Base-by-base conservation (phyloP, 192 early-diverging fungal genomes). In the Mycoemilia scoparia region DNA sequence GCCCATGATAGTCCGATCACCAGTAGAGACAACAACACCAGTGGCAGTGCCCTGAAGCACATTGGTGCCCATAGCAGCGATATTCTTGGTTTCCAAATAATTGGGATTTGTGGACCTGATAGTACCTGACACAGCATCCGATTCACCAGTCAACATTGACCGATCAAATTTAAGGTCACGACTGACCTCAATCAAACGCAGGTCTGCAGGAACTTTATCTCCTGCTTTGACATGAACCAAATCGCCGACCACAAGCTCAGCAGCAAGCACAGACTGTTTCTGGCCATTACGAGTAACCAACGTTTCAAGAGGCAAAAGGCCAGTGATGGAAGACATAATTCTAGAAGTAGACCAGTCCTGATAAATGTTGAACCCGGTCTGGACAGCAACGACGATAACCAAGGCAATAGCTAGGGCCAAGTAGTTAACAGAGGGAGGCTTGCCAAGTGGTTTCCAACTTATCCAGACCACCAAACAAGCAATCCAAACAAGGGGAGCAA, bases 141-240 rank as follows among this genome's bases (percentile, higher is more conserved):
- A 58, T 51, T 87, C 80, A 21, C 84, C 84, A n/a, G 84, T 84
- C 17, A 84, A 50, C 18, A 84, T 42, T 7, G 74, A 61, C 13
- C 87, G 83, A 52, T 91, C 87, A 32, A 91, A 67, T 25, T 82
- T 73, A 17, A 85, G 57, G 44, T 81, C 77, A 14, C 73, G 55
- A 74, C 32, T 23, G 5, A 70, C 68, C 53, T 74, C 44, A 7
- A 79, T 47, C 19, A 84, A 30, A 8, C 73, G 48, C 18, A 65
- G 14, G 38, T 84, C 81, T 10, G 77, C 77, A 21, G 81, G 81
- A n/a, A 84, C 68, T 34, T 69, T 69, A 35, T 69, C 45, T 12
- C 79, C 79, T 18, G 66, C 30, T 0, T 41, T 52, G 3, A 82
- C 51, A n/a, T 55, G 45, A 24, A 81, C 62, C 5, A 79, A 32